Evolutionary conservation across 2,329 filamentous ascomycete species (phyloP), one percentile per base, ranked within the genome.

Genomic region (Colletotrichum euphorbiae): DNA sequence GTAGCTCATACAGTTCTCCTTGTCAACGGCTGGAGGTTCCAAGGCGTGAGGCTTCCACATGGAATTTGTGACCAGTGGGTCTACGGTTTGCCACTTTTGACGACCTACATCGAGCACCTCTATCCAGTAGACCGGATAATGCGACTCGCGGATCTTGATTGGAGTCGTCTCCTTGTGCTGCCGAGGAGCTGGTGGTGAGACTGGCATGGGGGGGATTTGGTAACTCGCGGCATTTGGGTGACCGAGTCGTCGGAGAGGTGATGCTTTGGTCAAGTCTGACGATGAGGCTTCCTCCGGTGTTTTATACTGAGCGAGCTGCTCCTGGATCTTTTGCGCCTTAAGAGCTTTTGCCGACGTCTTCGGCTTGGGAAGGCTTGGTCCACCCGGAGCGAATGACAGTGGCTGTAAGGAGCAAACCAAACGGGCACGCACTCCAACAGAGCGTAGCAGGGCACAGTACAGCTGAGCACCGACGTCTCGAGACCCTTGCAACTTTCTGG

Each of bases 401-500:
- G 91, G 89, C 72, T 99, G 96, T 3, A 99, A 81, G 4, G 96
- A 99, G 77, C 94, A 98, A 0, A 98, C 92, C 4, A 99, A 84
- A 12, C 96, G 87, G 5, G 93, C 85, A 70, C 93, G 89, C 6
- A 98, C 89, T 3, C 93, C 94, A n/a, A 87, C 89, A n/a, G 89
- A 88, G 17, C 96, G 90, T 4, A 99, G 84, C 36, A 98, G 79
- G 3, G 94, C 92, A 77, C 96, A 98, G 74, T 97, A 97, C 0
- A 99, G 78, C 76, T 98, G 94, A 2, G 93, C 92, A 0, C 94
- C 96, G 9, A 97, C 85, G 77, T 99, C 96, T 71, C 94, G 89
- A 8, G 95, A 98, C 0, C 95, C 97, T 71, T 89, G 83, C 17
- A 97, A 79, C 5, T 81, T 87, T 68, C 82, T 85, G 0, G 94